Evolutionary conservation across 2,329 filamentous ascomycete genomes (phyloP).

Genomic region (Lasiodiplodia theobromae): DNA sequence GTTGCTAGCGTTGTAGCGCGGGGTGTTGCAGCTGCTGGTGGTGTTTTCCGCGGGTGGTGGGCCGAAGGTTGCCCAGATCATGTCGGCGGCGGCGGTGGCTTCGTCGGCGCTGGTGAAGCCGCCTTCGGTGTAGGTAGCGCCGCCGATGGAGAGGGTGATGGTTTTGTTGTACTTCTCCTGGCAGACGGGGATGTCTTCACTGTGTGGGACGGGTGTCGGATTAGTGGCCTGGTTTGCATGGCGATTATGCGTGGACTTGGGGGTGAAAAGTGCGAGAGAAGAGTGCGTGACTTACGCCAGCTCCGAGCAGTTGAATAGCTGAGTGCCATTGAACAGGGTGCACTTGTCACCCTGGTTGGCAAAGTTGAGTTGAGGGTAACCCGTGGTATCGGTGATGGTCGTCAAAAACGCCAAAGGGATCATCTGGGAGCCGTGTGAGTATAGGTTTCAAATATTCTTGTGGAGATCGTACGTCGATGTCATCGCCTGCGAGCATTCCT

Average conservation of each 20-base stretch:
- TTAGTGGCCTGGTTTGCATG: not conserved
- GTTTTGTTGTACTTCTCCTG: slow-evolving; percentile 70
- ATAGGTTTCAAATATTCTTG: too few relatives aligned
- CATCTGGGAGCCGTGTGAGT: slow-evolving; percentile 45
- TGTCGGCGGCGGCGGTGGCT: slow-evolving; percentile 58
- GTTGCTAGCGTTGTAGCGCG: not conserved
- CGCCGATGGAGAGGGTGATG: slow-evolving; percentile 74
- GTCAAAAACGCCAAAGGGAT: slow-evolving; percentile 71
- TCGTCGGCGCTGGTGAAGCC: slow-evolving; percentile 58
- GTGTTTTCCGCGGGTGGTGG: slow-evolving; percentile 44
- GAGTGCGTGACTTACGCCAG: slow-evolving; percentile 61
- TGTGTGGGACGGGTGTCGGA: slow-evolving; percentile 33
- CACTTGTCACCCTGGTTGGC: slow-evolving; percentile 70
- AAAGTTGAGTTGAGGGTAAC: slow-evolving; percentile 66
- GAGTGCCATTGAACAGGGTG: slow-evolving; percentile 64
- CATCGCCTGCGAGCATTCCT: slow-evolving; percentile 42
- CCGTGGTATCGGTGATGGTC: slow-evolving; percentile 60
- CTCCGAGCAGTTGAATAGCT: slow-evolving; percentile 67
- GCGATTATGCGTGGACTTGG: not conserved
- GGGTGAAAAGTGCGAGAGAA: not conserved
- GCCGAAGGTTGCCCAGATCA: slow-evolving; percentile 76
- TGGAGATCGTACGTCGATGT: slow-evolving; percentile 48
- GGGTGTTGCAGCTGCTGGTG: too few relatives aligned
- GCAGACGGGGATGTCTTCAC: slow-evolving; percentile 62
- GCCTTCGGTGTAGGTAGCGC: slow-evolving; percentile 72